phyloP scores from a whole-genome alignment of 192 early-diverging fungal species.

The Phlyctochytrium arcticum region DNA sequence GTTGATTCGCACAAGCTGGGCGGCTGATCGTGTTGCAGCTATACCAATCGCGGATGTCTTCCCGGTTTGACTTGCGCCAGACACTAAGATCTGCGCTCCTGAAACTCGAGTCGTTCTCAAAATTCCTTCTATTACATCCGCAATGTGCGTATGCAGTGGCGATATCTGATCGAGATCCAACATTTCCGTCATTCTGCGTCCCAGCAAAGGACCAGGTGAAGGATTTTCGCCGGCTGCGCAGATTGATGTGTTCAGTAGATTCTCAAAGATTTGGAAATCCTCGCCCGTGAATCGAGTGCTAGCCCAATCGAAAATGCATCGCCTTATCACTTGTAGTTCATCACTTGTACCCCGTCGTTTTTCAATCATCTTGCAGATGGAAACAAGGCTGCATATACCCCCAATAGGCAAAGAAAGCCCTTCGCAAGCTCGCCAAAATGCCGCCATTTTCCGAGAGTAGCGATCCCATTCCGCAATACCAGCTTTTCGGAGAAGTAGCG shows the following conservation, averaged over 20 bases:
- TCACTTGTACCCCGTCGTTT: neutral
- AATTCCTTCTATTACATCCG: neutral
- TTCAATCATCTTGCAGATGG: neutral
- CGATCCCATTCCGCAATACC: neutral
- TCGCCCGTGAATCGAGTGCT: no score
- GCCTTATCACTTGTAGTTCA: neutral
- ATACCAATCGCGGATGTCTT: neutral
- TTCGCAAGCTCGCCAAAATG: neutral
- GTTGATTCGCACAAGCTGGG: neutral
- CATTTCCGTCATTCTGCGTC: no score
- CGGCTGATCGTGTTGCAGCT: neutral
- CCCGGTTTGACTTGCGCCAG: neutral
- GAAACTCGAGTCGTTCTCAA: neutral
- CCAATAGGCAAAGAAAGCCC: neutral
- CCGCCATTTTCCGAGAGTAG: neutral
- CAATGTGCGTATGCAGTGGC: neutral
- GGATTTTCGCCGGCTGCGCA: no score
- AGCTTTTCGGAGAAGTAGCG: neutral
- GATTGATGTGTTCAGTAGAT: no score
- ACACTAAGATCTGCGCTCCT: neutral
- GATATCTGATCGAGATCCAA: no score
- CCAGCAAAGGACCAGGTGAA: no score
- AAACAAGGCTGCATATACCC: neutral
- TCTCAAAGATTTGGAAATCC: no score
- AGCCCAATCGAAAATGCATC: neutral